Base-by-base conservation (phyloP, 1,139 yeast genomes). In the Scheffersomyces quercinus region DNA sequence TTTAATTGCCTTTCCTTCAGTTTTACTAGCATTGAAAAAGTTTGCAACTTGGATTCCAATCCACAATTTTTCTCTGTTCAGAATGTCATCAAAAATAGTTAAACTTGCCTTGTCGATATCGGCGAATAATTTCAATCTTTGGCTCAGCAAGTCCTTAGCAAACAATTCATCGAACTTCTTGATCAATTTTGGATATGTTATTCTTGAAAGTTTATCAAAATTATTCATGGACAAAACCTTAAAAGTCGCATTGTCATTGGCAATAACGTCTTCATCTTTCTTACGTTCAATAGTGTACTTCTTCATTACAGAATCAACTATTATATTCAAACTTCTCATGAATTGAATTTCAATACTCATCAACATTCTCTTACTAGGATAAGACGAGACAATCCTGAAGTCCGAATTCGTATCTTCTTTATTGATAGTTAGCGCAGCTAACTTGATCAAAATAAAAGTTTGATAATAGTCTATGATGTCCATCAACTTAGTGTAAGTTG, bases 241-340 rank as follows among this genome's bases (percentile, higher is more conserved):
- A 55, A 60, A 74, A 8, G 64, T 58, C 32, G 66, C 67, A 12
- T 64, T 60, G 32, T 60, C 64, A 30, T 56, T 49, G 10, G 20
- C 35, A n/a, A 31, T 20, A 31, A 31, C 15, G n/a, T 31, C 35
- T 10, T 48, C 47, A 4, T 50, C 50, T 20, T 53, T 54, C 13
- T 52, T 50, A 43, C 70, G 58, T 46, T 74, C 78, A 10, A 69
- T 56, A 31, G 63, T 64, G 47, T 71, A 74, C 48, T 61, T 70
- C 48, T 77, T 73, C 54, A 80, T 62, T 32, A 78, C 69, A 6
- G 80, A 70, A 47, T 81, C 82, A 11, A 79, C 53, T 3, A 79
- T 60, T 5, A 75, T 66, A 42, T 76, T 77, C 57, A 81, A 68
- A 13, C 83, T 76, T 41, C 74, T 60, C 50, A 79, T 62, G 49